Conservation (phyloP, 208 protist genomes). For the Acanthamoeba royreba region DNA sequence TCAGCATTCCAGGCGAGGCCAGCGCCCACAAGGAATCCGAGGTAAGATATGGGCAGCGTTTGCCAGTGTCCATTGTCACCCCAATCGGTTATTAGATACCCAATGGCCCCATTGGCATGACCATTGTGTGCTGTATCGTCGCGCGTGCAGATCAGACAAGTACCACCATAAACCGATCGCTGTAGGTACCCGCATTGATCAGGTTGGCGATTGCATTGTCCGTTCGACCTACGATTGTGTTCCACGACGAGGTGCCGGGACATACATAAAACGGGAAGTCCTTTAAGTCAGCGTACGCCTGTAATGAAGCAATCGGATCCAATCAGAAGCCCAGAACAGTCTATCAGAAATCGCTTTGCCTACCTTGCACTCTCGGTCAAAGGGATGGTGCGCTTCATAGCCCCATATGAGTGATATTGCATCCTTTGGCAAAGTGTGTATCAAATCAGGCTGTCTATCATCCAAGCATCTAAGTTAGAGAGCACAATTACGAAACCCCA, state of each 20-base stretch:
- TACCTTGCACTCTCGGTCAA: neutral
- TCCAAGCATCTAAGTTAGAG: neutral
- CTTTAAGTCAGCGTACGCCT: neutral
- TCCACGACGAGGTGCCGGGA: slow-evolving; percentile 31
- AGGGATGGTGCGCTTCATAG: neutral
- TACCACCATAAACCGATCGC: neutral
- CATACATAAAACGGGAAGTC: neutral
- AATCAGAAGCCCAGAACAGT: neutral
- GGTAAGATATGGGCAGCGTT: neutral
- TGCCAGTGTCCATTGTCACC: slow-evolving; percentile 33
- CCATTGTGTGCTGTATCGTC: neutral
- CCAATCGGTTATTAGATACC: slow-evolving; percentile 30
- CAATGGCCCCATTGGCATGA: neutral
- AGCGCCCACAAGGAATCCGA: neutral
- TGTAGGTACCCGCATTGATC: neutral
- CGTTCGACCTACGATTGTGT: neutral
- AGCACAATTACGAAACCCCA: neutral
- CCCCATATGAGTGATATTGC: slow-evolving; percentile 4
- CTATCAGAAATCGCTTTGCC: neutral
- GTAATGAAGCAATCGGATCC: neutral
- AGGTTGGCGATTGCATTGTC: slow-evolving; percentile 18
- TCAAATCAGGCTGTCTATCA: neutral
- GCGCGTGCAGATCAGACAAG: neutral
- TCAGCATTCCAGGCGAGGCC: slow-evolving; percentile 11
- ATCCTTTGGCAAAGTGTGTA: neutral